Evolutionary conservation across 495 filamentous ascomycete genomes (phyloP).

Genomic region (Antarctomyces pellizariae): DNA sequence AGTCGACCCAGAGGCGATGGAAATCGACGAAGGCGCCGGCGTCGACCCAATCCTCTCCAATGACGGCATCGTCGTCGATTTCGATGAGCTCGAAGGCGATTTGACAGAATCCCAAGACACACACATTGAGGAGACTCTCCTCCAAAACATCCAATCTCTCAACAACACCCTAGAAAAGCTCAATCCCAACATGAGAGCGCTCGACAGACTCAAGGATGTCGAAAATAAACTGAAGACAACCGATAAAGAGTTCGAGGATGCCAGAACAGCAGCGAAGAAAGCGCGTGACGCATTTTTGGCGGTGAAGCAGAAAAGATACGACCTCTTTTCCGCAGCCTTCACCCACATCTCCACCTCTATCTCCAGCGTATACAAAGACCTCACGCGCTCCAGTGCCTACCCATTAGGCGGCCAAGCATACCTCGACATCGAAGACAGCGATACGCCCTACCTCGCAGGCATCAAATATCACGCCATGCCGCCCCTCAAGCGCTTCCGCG

Average conservation of each 20-base stretch:
- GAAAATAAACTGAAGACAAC: slow-evolving; percentile 63
- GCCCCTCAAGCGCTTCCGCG: slow-evolving; percentile 90
- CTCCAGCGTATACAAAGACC: slow-evolving; percentile 75
- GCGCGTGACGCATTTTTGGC: slow-evolving; percentile 64
- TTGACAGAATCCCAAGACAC: slow-evolving; percentile 53
- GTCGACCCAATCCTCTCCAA: slow-evolving; percentile 39
- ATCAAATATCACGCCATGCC: slow-evolving; percentile 99
- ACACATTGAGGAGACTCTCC: slow-evolving; percentile 51
- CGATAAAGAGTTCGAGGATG: slow-evolving; percentile 72
- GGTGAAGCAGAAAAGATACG: slow-evolving; percentile 60
- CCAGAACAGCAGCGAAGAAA: slow-evolving; percentile 42
- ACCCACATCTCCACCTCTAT: slow-evolving; percentile 90
- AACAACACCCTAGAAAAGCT: slow-evolving; percentile 70
- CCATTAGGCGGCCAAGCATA: slow-evolving; percentile 87
- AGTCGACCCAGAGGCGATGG: slow-evolving; percentile 65
- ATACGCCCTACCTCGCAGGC: slow-evolving; percentile 69
- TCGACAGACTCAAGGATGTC: slow-evolving; percentile 74
- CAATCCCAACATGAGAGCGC: slow-evolving; percentile 85
- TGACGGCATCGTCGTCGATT: slow-evolving; percentile 84
- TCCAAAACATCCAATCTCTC: slow-evolving; percentile 51
- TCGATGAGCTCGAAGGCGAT: slow-evolving; percentile 65
- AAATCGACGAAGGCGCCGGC: slow-evolving; percentile 51
- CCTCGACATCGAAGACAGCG: slow-evolving; percentile 73
- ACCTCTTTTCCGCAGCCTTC: slow-evolving; percentile 89
- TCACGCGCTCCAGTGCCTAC: slow-evolving; percentile 65